Evolutionary conservation across 805 yeast genomes (phyloP), one percentile per base, ranked within the genome.

Genomic region (Pichia heedii): DNA sequence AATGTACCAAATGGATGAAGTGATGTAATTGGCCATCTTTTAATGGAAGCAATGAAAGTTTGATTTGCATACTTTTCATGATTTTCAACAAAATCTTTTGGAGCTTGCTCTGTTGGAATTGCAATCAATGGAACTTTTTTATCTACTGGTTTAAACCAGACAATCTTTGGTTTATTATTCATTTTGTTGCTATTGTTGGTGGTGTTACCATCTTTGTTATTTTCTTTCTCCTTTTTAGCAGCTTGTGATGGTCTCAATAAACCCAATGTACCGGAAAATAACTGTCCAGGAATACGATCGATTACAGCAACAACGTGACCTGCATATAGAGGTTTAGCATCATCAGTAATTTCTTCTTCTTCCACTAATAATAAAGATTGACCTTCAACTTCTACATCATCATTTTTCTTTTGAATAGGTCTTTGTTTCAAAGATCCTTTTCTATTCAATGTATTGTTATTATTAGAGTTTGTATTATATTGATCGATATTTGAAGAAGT

Each of bases 21-120:
- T 0, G 97, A 90, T 10, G 98, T 93, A 63, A 93, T 93, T 57
- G 98, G 98, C 98, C 98, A 93, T 63, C 98, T 81, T 62, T 93
- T 93, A 57, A 93, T 90, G 1, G 95, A 84, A 0, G 97, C 97
- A 48, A 93, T 90, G 59, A 90, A 93, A 41, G 89, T 67, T 54
- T 81, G 84, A 58, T 85, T 78, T 0, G 84, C 72, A 56, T 93
- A 93, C 41, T 71, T 73, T 44, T 84, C 94, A 51, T 88, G 95
- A 54, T 87, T 88, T 53, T 88, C 96, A 36, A 93, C 89, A 65
- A 93, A 90, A 62, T 90, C 97, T 46, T 74, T 77, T 29, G 98
- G 98, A 0, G 96, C 98, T 62, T 93, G 96, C 56, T 93, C 98
- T 1, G 97, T 93, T 33, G 98, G 98, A 50, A 93, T 93, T 15